These are phyloP conservation scores for Arabidopsis suecica DNA, from an alignment of 345 rosid genomes.

Conservation along the genomic window DNA sequence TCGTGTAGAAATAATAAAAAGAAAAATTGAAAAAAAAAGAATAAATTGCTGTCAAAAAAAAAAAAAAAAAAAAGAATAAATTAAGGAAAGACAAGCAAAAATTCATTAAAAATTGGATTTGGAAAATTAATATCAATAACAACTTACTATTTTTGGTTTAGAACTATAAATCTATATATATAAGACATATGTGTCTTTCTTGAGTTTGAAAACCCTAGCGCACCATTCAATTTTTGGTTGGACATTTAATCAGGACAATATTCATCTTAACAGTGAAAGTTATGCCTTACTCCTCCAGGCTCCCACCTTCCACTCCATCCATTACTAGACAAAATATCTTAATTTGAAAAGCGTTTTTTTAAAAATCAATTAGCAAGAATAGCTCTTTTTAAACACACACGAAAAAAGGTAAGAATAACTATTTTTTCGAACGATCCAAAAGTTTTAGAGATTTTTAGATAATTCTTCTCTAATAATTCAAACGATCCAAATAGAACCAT, in stretches of 20 bases:
- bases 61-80: no score
- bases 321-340: background rate
- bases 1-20: no score
- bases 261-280: background rate
- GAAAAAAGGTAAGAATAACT: background rate
- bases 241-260: background rate
- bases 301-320: background rate
- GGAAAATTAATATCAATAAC: no score
- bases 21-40: no score
- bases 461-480: background rate
- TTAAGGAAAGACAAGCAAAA: no score
- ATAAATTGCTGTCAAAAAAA: no score
- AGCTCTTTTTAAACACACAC: background rate
- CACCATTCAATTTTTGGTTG: no score
- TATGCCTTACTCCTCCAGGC: background rate
- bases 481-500: constrained; percentile 20
- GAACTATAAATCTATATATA: no score
- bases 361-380: background rate
- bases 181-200: no score
- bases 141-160: no score
- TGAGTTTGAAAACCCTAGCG: no score
- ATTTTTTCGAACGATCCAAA: background rate
- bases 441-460: background rate
- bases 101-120: no score
- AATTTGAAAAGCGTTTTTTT: background rate